Percentiles rank a stretch among this genome's conserved stretches.
Evolutionary conservation across 306 rosid genomes (phyloP).

Genomic region (Prosopis cineraria): DNA sequence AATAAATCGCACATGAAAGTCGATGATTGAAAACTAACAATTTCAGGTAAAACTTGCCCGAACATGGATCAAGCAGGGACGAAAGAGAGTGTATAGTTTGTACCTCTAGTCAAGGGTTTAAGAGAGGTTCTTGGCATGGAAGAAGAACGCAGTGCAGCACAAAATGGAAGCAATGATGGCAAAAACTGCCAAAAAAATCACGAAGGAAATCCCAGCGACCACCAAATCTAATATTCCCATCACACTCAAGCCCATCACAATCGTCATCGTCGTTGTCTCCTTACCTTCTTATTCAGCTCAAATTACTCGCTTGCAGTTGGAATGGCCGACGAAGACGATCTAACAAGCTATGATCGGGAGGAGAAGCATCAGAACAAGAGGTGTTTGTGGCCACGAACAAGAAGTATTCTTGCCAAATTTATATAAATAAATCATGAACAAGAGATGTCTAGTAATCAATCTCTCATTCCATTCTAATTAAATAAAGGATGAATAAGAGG

Average conservation of each 20-base stretch:
- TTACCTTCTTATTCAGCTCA: neutral
- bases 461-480: too few relatives aligned
- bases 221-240: conserved; percentile 61
- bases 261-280: conserved; percentile 28
- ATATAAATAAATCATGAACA: too few relatives aligned
- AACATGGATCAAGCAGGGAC: neutral
- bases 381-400: too few relatives aligned
- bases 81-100: neutral
- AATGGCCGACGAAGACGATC: neutral
- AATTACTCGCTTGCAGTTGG: neutral
- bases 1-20: neutral
- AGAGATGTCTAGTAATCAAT: too few relatives aligned
- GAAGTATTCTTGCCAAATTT: too few relatives aligned
- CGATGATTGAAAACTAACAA: neutral
- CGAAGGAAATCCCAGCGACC: conserved; percentile 66
- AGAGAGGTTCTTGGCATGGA: conserved; percentile 52
- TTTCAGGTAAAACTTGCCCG: neutral
- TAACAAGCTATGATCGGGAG: neutral
- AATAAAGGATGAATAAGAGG: too few relatives aligned
- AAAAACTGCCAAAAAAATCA: conserved; percentile 52
- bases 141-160: conserved; percentile 64
- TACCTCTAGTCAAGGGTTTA: conserved; percentile 31
- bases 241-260: conserved; percentile 49
- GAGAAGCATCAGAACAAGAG: neutral
- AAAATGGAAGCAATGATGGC: conserved; percentile 69